These are phyloP conservation scores for Colletotrichum theobromicola DNA, from an alignment of 2,329 filamentous ascomycete species.

Conservation along the genomic window DNA sequence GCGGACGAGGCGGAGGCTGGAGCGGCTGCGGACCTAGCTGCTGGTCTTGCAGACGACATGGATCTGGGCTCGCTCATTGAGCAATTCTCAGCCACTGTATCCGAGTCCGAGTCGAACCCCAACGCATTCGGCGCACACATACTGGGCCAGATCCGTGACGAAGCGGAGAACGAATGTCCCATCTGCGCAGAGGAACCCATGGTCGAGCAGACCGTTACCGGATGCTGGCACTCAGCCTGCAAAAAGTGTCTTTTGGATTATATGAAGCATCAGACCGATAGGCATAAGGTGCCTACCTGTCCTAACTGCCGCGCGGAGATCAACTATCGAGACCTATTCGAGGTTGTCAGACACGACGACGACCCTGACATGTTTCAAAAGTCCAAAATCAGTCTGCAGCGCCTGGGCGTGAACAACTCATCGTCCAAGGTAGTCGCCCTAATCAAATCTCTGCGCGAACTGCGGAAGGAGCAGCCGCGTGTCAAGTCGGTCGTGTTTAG, in stretches of 20 bases:
- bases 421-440: conserved; percentile 89
- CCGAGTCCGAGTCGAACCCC: conserved; percentile 61
- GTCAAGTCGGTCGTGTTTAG: conserved; percentile 95
- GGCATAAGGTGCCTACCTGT: conserved; percentile 77
- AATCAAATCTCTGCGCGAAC: conserved; percentile 72
- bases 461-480: conserved; percentile 68
- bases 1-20: conserved; percentile 88
- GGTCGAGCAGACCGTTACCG: conserved; percentile 91
- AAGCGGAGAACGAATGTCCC: conserved; percentile 88
- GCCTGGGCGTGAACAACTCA: conserved; percentile 68
- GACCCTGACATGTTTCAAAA: conserved; percentile 51
- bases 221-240: conserved; percentile 97
- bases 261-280: conserved; percentile 84
- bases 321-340: conserved; percentile 85
- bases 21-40: conserved; percentile 76
- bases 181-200: conserved; percentile 96
- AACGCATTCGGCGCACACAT: conserved; percentile 85
- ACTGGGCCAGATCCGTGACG: conserved; percentile 87
- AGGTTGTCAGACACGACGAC: conserved; percentile 83
- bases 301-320: conserved; percentile 90
- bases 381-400: conserved; percentile 64
- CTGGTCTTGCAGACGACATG: conserved; percentile 92
- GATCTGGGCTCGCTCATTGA: conserved; percentile 86
- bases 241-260: conserved; percentile 91
- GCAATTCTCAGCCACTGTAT: conserved; percentile 76